Evolutionary conservation across 192 early-diverging fungal species (phyloP), one percentile per base, ranked within the genome.

Genomic region (Coemansia sp.): DNA sequence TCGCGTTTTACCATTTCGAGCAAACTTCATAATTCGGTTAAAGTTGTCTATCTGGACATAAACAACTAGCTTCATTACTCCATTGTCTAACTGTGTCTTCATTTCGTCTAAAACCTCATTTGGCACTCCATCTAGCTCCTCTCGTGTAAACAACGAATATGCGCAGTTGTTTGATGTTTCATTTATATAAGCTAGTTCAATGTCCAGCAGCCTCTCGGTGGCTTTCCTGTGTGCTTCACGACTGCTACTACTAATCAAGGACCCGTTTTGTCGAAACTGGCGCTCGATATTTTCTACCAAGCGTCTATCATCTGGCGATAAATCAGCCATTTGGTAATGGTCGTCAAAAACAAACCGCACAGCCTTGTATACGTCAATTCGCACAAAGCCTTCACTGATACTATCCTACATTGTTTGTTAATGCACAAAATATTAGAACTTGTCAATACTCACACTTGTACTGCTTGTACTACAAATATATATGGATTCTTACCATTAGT

Each of bases 41-140:
- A 67, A 57, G 56, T 78, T 80, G 15, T 79, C 79, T 52, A 79
- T 85, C 73, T 88, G 87, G 66, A 87, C 84, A 0, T 84, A 85
- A 32, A 91, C 79, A 21, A 80, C 62, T 22, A 72, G 86, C 54
- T 84, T 83, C 24, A 63, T 70, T 6, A 75, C 65, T 8, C 86
- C 88, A 49, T 78, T 80, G 17, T 79, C 57, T 12, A 58, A 17
- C 35, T 21, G 19, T 17, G 37, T 32, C 12, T 38, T 21, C 57
- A 58, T 65, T 12, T 75, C 79, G 9, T 69, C 81, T 11, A 90
- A 65, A 64, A 86, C 89, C 52, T 84, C 84, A 17, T 82, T 81
- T 6, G 86, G 83, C 70, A 94, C 66, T 3, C 88, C 89, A 19
- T 85, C 88, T 25, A 90, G 75, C 60, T 90, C 84, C n/a, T 85